Percentiles rank a stretch among this genome's conserved stretches.
These are phyloP conservation scores for Rhizopogon sp. DNA, from an alignment of 768 basidiomycete species.

Conservation along the genomic window DNA sequence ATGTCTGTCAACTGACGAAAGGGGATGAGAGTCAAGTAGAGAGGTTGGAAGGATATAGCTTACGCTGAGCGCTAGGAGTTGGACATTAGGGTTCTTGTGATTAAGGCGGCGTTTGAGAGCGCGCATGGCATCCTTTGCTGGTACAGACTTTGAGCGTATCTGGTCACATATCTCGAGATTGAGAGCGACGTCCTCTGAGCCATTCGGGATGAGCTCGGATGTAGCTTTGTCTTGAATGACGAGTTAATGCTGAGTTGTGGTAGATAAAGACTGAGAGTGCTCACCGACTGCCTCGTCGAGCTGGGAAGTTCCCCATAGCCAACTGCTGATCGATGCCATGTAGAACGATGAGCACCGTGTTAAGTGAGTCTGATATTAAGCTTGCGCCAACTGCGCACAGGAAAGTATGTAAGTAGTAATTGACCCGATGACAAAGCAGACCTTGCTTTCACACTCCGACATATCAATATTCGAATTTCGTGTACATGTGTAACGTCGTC, in stretches of 20 bases:
- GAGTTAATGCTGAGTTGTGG: conserved; percentile 7
- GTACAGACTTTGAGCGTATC: conserved; percentile 86
- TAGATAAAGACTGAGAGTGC: conserved; percentile 17
- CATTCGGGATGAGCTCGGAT: conserved; percentile 79
- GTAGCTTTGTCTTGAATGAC: conserved; percentile 78
- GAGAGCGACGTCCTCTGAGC: conserved; percentile 85
- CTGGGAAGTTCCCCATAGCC: conserved; percentile 80
- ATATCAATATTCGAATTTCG: neutral
- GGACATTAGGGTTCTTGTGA: conserved; percentile 96
- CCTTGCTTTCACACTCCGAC: conserved; percentile 20
- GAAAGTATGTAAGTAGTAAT: conserved; percentile 6
- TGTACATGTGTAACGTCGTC: too few species aligned
- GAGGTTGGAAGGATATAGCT: conserved; percentile 21
- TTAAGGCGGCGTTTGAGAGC: conserved; percentile 81
- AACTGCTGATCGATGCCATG: conserved; percentile 60
- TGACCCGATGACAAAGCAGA: conserved; percentile 12
- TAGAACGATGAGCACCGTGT: conserved; percentile 1
- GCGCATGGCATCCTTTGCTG: conserved; percentile 83
- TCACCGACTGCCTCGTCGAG: conserved; percentile 80
- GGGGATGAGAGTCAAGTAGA: neutral
- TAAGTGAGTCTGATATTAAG: neutral
- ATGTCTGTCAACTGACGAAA: conserved; percentile 73
- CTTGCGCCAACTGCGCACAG: conserved; percentile 6
- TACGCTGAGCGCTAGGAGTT: conserved; percentile 81
- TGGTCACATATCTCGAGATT: conserved; percentile 96